phyloP scores from a whole-genome alignment of 192 early-diverging fungal species.

The Coemansia sp. region DNA sequence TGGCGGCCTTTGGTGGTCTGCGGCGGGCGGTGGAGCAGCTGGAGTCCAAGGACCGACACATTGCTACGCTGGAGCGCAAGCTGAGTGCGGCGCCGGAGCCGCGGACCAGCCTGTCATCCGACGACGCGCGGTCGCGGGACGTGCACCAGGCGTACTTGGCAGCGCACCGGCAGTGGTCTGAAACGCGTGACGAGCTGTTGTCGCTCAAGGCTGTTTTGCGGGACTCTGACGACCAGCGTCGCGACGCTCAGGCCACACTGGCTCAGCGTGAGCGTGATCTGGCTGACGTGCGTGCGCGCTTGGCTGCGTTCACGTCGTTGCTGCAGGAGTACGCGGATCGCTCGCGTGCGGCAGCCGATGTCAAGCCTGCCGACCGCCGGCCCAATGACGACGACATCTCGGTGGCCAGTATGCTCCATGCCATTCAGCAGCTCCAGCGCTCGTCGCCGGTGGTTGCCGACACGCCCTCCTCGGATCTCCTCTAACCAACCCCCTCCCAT shows the following conservation, averaged over 20 bases:
- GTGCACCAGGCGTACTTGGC: conserved; percentile 37
- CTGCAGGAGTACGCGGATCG: conserved; percentile 40
- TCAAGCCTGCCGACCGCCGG: conserved; percentile 4
- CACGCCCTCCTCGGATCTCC: background rate
- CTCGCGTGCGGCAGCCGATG: conserved; percentile 9
- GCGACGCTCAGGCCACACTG: conserved; percentile 28
- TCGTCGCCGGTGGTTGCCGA: conserved; percentile 19
- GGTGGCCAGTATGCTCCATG: conserved; percentile 34
- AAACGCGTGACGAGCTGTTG: conserved; percentile 37
- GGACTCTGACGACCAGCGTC: conserved; percentile 36
- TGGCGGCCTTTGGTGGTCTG: conserved; percentile 21
- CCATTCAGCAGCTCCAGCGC: conserved; percentile 45
- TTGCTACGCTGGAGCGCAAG: conserved; percentile 38
- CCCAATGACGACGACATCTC: conserved; percentile 19
- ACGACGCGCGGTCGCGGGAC: conserved; percentile 12
- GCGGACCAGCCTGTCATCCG: conserved; percentile 23
- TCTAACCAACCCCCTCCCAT: background rate
- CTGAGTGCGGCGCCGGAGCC: conserved; percentile 5
- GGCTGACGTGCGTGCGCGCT: conserved; percentile 28
- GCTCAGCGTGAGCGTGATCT: conserved; percentile 35
- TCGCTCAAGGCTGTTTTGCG: conserved; percentile 26
- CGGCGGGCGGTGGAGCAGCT: conserved; percentile 26
- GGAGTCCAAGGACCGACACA: conserved; percentile 36
- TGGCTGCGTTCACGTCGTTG: conserved; percentile 32
- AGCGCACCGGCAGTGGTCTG: conserved; percentile 39